Conservation (phyloP, 495 filamentous ascomycete species). For the Trichodelitschia bisporula region DNA sequence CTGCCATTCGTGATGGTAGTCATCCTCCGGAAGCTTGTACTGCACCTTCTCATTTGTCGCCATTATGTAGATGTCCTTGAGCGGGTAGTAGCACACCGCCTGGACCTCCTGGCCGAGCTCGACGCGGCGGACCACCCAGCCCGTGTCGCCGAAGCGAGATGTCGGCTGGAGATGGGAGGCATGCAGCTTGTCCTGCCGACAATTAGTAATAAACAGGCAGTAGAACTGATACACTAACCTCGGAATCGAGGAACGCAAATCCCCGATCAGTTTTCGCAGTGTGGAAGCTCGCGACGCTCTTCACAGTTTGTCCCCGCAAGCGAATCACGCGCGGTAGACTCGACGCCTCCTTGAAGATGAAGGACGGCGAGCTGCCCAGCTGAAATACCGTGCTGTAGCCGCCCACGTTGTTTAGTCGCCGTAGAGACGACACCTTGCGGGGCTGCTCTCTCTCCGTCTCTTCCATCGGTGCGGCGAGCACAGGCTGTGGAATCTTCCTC, state of each 20-base stretch:
- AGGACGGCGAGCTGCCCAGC: conserved; percentile 49
- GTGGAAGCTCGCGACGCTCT: conserved; percentile 46
- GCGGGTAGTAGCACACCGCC: conserved; percentile 47
- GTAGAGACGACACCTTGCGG: background rate
- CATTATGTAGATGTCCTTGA: conserved; percentile 49
- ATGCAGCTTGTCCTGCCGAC: conserved; percentile 35
- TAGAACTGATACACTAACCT: no score
- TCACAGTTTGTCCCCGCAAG: conserved; percentile 35
- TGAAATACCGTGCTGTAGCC: conserved; percentile 63
- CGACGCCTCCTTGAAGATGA: conserved; percentile 54
- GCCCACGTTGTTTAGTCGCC: conserved; percentile 31
- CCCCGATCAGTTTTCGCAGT: conserved; percentile 50
- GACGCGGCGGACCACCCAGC: conserved; percentile 46
- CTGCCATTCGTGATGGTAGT: conserved; percentile 57
- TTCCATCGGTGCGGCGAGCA: conserved; percentile 26
- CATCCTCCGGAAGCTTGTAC: conserved; percentile 65
- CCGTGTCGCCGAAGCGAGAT: conserved; percentile 39
- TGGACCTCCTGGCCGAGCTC: conserved; percentile 44
- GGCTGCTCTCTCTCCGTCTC: conserved; percentile 18
- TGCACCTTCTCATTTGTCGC: conserved; percentile 37
- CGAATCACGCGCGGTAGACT: conserved; percentile 49
- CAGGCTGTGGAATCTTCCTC: conserved; percentile 41
- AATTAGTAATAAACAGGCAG: no score
- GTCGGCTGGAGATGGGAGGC: conserved; percentile 39
- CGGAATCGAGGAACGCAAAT: conserved; percentile 57